A percentile compares a stretch with the other conserved stretches of the same genome.
phyloP scores from a whole-genome alignment of 2,329 filamentous ascomycete genomes.

The Paecilomyces variotii region DNA sequence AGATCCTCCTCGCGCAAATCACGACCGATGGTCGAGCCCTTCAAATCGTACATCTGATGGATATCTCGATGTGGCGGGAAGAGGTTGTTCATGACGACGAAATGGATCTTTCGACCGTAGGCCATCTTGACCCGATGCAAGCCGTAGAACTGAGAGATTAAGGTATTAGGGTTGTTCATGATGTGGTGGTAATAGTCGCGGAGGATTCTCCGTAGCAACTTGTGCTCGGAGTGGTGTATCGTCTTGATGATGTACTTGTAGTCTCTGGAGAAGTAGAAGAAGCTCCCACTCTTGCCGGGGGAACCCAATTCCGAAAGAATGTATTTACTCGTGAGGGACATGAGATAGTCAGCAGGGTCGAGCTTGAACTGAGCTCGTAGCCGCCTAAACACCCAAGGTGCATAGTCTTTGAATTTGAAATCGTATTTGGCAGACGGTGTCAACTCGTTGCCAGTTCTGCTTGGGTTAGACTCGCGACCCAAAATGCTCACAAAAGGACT shows the following conservation, averaged over 20 bases:
- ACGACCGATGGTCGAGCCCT: slow-evolving; percentile 89
- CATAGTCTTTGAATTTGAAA: slow-evolving; percentile 99
- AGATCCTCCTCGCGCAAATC: slow-evolving; percentile 85
- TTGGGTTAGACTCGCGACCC: slow-evolving; percentile 24
- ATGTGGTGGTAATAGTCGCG: slow-evolving; percentile 94
- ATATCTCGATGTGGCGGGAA: slow-evolving; percentile 97
- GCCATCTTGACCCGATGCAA: slow-evolving; percentile 97
- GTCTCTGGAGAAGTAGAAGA: slow-evolving; percentile 98
- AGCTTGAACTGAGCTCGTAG: slow-evolving; percentile 80
- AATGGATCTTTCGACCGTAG: slow-evolving; percentile 96
- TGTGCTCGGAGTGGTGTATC: slow-evolving; percentile 80
- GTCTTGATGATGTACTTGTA: slow-evolving; percentile 99
- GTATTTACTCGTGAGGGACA: slow-evolving; percentile 97
- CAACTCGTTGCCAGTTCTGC: slow-evolving; percentile 86
- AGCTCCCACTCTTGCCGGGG: slow-evolving; percentile 95
- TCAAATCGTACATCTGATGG: slow-evolving; percentile 92
- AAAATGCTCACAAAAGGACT: no score
- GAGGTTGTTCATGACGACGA: slow-evolving; percentile 99
- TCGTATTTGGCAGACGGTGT: slow-evolving; percentile 98
- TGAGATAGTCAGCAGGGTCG: slow-evolving; percentile 94
- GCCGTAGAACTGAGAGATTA: slow-evolving; percentile 96
- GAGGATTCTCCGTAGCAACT: slow-evolving; percentile 41
- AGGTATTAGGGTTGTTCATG: slow-evolving; percentile 85
- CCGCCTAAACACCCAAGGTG: slow-evolving; percentile 97
- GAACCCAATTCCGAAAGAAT: slow-evolving; percentile 95